These are phyloP conservation scores for Magnolia sinica DNA, from an alignment of 164 flowering plant genomes.

Conservation along the genomic window DNA sequence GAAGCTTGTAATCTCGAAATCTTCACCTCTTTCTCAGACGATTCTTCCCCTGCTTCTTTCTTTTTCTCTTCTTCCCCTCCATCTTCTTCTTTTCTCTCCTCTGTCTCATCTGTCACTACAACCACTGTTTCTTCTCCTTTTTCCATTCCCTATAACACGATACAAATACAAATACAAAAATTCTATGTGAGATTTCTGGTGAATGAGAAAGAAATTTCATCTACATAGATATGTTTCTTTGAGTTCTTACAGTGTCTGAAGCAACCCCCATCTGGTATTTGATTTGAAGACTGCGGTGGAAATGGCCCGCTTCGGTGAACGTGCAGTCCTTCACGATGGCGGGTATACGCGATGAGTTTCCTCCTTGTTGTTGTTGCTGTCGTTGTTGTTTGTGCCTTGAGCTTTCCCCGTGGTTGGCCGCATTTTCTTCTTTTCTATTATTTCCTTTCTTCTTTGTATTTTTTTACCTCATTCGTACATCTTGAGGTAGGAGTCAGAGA, in stretches of 20 bases:
- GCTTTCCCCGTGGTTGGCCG: background rate
- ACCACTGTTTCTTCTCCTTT: background rate
- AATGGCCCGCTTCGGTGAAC: background rate
- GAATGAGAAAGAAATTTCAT: background rate
- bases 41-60: background rate
- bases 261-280: background rate
- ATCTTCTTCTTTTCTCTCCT: conserved; percentile 1
- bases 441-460: background rate
- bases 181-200: background rate
- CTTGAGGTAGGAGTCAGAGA: background rate
- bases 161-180: background rate
- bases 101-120: background rate
- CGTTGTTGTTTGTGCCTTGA: background rate
- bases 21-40: conserved; percentile 1
- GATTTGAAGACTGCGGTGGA: background rate
- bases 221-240: too few relatives aligned
- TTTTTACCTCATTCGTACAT: background rate
- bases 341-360: background rate
- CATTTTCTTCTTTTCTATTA: background rate
- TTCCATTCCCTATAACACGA: background rate
- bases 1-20: conserved; percentile 6
- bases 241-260: background rate
- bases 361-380: background rate
- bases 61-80: background rate
- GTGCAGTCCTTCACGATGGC: background rate